Evolutionary conservation across 2,329 filamentous ascomycete genomes (phyloP), one percentile per base, ranked within the genome.

Genomic region (Aspergillus calidoustus): DNA sequence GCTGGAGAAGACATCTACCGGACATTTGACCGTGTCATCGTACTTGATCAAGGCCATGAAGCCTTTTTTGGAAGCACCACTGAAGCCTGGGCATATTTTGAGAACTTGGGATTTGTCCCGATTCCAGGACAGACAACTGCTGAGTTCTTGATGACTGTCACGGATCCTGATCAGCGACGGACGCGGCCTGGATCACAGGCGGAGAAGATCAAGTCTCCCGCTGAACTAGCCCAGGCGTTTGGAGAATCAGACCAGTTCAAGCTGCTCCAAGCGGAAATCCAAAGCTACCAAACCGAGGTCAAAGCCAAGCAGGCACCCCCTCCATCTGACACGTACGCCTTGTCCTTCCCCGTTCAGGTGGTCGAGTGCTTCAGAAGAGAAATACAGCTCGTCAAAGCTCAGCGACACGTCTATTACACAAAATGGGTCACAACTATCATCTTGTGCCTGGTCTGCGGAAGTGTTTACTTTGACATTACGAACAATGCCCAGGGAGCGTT

Each of bases 71-170:
- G 88, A 1, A 82, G 86, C 0, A 76, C 80, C 57, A 75, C 80
- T 7, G 80, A 86, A 57, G 88, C 88, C 0, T 76, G 80, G 7
- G 83, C 85, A 0, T 90, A 87, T 68, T 87, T 90, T 81, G 86
- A 89, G 66, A 74, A 79, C 0, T 74, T 88, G 3, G 88, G 88
- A 0, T 90, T 90, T 68, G 68, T 86, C 17, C 89, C 84, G 65
- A 79, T 80, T 1, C 80, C 85, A 6, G 83, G 85, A 4, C 84
- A 87, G 41, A 90, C 88, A 64, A 80, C 86, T 1, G 86, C 83
- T 4, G 88, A 91, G 68, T 91, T 81, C 73, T 72, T 90, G 19
- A 90, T 87, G 3, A 85, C 86, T 65, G 82, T 88, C n/a, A 87
- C 85, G 1, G 86, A 87, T 19, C 79, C 79, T 0, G 79, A 77